Base-by-base conservation (phyloP, 306 rosid genomes). In the apple (Malus domestica) region DNA sequence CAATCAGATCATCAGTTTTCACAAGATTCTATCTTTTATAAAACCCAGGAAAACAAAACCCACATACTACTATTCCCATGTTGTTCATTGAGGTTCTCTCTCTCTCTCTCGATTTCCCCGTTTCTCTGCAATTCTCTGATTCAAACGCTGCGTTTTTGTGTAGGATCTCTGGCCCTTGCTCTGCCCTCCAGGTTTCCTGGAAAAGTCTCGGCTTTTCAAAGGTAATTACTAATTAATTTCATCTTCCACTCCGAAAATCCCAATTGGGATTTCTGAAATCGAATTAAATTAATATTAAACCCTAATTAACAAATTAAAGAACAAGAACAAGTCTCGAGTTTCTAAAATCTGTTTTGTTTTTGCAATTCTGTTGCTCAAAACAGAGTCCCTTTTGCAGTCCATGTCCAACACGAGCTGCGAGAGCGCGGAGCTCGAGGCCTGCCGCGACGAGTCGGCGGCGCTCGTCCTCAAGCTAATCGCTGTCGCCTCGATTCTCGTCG, bases 401-500 rank as follows among this genome's bases (percentile, higher is more conserved):
- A 95, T 95, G 99, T 58, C 62, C 20, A 86, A 70, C 80, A 23
- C 91, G 1, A 67, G 73, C 15, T 90, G 99, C 64, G 87, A 78
- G 23, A 83, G 82, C 45, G 4, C 69, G 4, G 97, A 76, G 0
- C n/a, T 71, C 3, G 92, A 90, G 1, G 54, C 69, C 8, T 92
- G 98, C 79, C 82, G 98, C 4, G 86, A 90, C 73, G 97, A 96
- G 3, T 66, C 99, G 0, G 83, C 85, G 4, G 98, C 99, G 20
- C 80, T 87, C 15, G 71, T 59, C 30, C 91, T 92, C 74, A 96
- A 96, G 52, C 67, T 88, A 72, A 65, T 89, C 11, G 99, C 97
- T 20, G 87, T 95, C 22, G 96, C 89, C 0, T 87, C 97, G 1
- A 95, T 95, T 38, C 90, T 95, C 4, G 11, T 85, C 0, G 46